Base-by-base conservation (phyloP, 768 basidiomycete species). In the Coprinellus aureogranulatus region DNA sequence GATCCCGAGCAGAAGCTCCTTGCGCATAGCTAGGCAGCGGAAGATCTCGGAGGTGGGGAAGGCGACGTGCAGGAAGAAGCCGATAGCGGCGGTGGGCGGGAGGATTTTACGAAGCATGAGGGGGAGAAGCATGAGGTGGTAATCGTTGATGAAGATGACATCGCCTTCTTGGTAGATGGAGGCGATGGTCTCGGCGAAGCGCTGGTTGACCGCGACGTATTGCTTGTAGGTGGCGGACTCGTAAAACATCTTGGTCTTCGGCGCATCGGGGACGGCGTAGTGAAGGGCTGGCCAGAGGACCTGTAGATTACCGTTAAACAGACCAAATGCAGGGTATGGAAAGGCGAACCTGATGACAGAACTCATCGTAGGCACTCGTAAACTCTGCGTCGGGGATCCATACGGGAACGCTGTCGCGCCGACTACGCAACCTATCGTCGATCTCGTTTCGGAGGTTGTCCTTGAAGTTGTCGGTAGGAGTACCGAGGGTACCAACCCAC, bases 31-130 rank as follows among this genome's bases (percentile, higher is more conserved):
- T 28, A 98, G 78, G 71, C 94, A 96, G 8, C 95, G 81, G 81
- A 97, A 97, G 63, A 97, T 95, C 72, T 98, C 96, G 26, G 91
- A 93, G 41, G 87, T 89, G 2, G 95, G 96, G 76, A 97, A 98
- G 2, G 96, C 92, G 55, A 95, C 94, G 68, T 98, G 96, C 73
- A 97, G 84, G 81, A 98, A 98, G 83, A 98, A 97, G 2, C 90
- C 92, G 63, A 93, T 90, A 34, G 86, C 84, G 0, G 86, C 84
- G 20, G 79, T 77, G 1, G 74, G 67, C 2, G 68, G 86, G 69
- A 70, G 92, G 68, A 66, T 80, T 54, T 70, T 77, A 50, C 95
- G 87, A 27, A 98, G 82, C 73, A 98, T 86, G 42, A 82, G 80
- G 1, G 96, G 96, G 9, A 97, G 84, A 49, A 98, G 87, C 79